Evolutionary conservation across 2,329 filamentous ascomycete species (phyloP), one percentile per base, ranked within the genome.

Genomic region (Sarocladium brachiariae): DNA sequence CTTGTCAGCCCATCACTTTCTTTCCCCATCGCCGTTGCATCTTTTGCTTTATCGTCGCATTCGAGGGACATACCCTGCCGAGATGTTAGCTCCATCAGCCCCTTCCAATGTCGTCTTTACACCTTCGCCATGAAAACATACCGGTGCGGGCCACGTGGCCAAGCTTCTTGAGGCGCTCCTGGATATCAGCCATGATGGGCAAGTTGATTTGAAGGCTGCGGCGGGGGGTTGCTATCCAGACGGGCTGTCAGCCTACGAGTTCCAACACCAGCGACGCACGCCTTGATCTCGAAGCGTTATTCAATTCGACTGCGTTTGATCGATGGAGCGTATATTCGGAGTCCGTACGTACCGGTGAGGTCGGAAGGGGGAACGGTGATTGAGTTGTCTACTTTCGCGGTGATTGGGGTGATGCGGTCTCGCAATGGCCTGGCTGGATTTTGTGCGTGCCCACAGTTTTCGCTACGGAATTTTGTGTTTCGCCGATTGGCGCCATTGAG

Each of bases 141-240:
- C 86, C 86, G 73, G 84, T 88, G 69, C 75, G 74, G 64, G 74
- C 74, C 54, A 62, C 60, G 60, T 61, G 59, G 67, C 74, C 75
- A 57, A 78, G 75, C 75, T 79, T 79, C 75, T 78, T 79, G 63
- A 79, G 72, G 61, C 76, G 73, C 70, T 79, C 76, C 70, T 79
- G 76, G 59, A 79, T 64, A 64, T 78, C 76, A 63, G 72, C 70
- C 75, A 79, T 79, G 63, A 57, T 72, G 69, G 60, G 59, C 59
- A 58, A 59, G 54, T 53, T 53, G 52, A 56, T 58, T n/a, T 55
- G 57, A 60, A 58, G 59, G 59, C 54, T 60, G 62, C 58, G 62
- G 60, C 39, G 39, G 43, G 23, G 27, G 39, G 27, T 47, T 47
- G 43, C 43, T 47, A 47, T 25, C n/a, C 6, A 21, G 33, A 21